Evolutionary conservation across 2,329 filamentous ascomycete species (phyloP).

Genomic region (Conoideocrella luteorostrata): DNA sequence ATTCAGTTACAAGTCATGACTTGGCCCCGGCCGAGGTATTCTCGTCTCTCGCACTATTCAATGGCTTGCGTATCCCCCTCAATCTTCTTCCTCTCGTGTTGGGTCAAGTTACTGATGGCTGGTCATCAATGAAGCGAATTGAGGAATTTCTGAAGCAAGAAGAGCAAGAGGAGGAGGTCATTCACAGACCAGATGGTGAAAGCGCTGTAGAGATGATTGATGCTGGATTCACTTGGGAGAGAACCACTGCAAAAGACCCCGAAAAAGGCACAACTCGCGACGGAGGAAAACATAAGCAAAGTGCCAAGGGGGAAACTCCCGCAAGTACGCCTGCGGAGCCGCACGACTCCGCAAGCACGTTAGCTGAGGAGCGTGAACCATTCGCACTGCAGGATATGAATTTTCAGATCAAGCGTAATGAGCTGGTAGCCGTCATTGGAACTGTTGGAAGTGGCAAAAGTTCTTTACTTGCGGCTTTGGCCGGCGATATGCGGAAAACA

Average conservation of each 20-base stretch:
- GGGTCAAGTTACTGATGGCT: slow-evolving; percentile 84
- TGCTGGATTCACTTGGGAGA: slow-evolving; percentile 86
- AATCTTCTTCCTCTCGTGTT: slow-evolving; percentile 85
- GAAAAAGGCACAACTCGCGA: slow-evolving; percentile 35
- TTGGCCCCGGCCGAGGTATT: slow-evolving; percentile 76
- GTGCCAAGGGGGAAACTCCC: slow-evolving; percentile 31
- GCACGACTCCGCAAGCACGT: slow-evolving; percentile 44
- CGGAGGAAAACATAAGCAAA: slow-evolving; percentile 33
- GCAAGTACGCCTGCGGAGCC: slow-evolving; percentile 24
- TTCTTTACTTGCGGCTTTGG: slow-evolving; percentile 79
- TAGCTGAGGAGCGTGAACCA: slow-evolving; percentile 55
- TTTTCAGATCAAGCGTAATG: slow-evolving; percentile 63
- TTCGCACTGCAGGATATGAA: slow-evolving; percentile 67
- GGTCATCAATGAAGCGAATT: slow-evolving; percentile 76
- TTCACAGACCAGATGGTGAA: slow-evolving; percentile 48
- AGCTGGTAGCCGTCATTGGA: slow-evolving; percentile 80
- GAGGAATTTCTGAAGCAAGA: slow-evolving; percentile 84
- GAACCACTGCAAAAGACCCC: slow-evolving; percentile 48
- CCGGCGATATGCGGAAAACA: slow-evolving; percentile 89
- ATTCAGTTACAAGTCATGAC: slow-evolving; percentile 57
- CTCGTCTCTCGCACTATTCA: slow-evolving; percentile 90
- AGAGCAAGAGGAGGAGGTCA: slow-evolving; percentile 69
- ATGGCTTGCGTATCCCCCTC: slow-evolving; percentile 80
- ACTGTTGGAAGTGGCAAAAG: slow-evolving; percentile 87
- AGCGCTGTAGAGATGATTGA: slow-evolving; percentile 65